A percentile compares a stretch with the other conserved stretches of the same genome.
Evolutionary conservation across 148 eudicot species (phyloP).

Genomic region (Heliamphora exappendiculata): DNA sequence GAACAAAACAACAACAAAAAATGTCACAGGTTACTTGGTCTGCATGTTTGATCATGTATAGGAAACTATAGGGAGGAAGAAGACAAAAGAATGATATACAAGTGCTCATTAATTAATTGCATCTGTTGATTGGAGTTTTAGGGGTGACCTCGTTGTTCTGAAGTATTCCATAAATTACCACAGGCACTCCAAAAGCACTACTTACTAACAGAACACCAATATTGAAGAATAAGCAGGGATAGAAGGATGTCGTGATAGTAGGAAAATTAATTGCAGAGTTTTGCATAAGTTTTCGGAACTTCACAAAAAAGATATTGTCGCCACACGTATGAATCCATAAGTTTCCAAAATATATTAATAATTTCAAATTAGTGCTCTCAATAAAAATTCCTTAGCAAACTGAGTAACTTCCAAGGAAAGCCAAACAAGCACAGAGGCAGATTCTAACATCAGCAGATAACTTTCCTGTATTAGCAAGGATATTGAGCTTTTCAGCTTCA

Average conservation of each 20-base stretch:
- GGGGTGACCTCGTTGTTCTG: not conserved
- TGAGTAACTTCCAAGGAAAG: not conserved
- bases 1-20: not conserved
- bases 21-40: not conserved
- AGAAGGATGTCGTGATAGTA: too few relatives aligned
- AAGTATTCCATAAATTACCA: not conserved
- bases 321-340: not conserved
- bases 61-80: not conserved
- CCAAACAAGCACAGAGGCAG: not conserved
- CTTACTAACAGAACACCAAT: not conserved
- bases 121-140: not conserved
- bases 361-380: not conserved
- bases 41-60: not conserved
- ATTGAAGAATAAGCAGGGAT: not conserved
- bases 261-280: not conserved
- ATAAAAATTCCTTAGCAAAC: not conserved
- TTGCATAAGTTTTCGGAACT: not conserved
- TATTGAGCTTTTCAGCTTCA: not conserved
- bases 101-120: not conserved
- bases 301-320: not conserved
- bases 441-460: not conserved
- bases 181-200: not conserved
- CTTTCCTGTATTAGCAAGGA: not conserved
- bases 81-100: not conserved
- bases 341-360: not conserved